These are phyloP conservation scores for Leccinum broughii DNA, from an alignment of 768 basidiomycete genomes.

Conservation along the genomic window DNA sequence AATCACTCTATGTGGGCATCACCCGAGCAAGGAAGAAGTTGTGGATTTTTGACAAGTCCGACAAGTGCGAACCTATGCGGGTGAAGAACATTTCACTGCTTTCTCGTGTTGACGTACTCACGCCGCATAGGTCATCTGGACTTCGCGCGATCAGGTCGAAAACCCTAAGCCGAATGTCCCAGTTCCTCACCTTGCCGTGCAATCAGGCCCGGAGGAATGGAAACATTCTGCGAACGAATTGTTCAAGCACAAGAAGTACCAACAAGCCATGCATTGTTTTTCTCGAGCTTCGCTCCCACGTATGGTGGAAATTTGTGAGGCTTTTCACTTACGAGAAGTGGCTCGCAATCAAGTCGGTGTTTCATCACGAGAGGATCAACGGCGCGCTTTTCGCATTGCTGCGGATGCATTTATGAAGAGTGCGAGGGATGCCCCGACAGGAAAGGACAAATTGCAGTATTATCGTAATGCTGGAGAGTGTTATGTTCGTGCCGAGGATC, in stretches of 20 bases:
- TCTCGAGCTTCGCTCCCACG: constrained; percentile 45
- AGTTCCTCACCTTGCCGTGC: constrained; percentile 53
- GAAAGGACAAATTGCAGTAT: constrained; percentile 34
- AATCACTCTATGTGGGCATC: constrained; percentile 68
- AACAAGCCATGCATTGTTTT: constrained; percentile 56
- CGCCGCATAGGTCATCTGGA: constrained; percentile 50
- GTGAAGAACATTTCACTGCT: constrained; percentile 29
- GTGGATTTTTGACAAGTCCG: constrained; percentile 67
- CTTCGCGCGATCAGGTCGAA: constrained; percentile 43
- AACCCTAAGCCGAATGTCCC: constrained; percentile 51
- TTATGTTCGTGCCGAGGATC: constrained; percentile 41
- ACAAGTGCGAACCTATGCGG: constrained; percentile 56
- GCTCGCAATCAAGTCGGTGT: constrained; percentile 40
- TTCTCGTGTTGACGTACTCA: constrained; percentile 5
- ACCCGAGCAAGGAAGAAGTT: constrained; percentile 69
- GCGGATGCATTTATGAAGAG: constrained; percentile 51
- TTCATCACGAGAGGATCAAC: constrained; percentile 22
- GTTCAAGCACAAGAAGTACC: constrained; percentile 42
- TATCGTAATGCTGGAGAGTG: constrained; percentile 48
- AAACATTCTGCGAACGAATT: constrained; percentile 38
- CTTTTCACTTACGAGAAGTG: constrained; percentile 54
- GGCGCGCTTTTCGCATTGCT: constrained; percentile 44
- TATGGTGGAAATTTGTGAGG: constrained; percentile 48
- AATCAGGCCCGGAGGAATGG: constrained; percentile 53
- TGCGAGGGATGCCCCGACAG: constrained; percentile 30